These are phyloP conservation scores for Zygotorulaspora danielsina DNA, from an alignment of 805 yeast species.

Conservation along the genomic window DNA sequence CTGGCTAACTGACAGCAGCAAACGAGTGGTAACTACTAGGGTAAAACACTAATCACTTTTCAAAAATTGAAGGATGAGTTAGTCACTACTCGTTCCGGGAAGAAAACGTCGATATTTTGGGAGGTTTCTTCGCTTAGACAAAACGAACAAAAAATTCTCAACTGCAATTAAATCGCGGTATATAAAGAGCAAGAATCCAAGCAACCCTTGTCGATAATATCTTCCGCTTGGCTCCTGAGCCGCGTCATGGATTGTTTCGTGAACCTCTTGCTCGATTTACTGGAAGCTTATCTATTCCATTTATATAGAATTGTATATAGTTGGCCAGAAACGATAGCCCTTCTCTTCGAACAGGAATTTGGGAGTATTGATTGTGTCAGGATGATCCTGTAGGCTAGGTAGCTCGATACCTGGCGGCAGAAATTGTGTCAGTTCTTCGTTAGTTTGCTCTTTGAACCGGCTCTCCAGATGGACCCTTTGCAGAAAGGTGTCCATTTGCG, in stretches of 20 bases:
- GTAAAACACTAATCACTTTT: no score
- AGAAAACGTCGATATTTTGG: not conserved
- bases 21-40: no score
- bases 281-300: no score
- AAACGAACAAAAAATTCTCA: not conserved
- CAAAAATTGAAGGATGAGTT: not conserved
- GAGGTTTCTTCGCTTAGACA: not conserved
- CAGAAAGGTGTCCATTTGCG: slow-evolving; percentile 72
- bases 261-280: no score
- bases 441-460: slow-evolving; percentile 25
- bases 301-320: slow-evolving; percentile 46
- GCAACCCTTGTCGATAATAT: no score
- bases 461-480: slow-evolving; percentile 29
- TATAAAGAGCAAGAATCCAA: not conserved
- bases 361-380: not conserved
- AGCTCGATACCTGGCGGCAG: slow-evolving; percentile 24
- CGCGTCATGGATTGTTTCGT: no score
- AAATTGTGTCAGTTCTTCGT: slow-evolving; percentile 37
- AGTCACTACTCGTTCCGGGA: not conserved
- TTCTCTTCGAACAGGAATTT: slow-evolving; percentile 36
- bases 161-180: not conserved
- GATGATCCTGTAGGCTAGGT: slow-evolving; percentile 20
- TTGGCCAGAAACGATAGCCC: slow-evolving; percentile 53
- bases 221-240: no score
- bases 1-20: not conserved